These are phyloP conservation scores for Botryotinia globosa DNA, from an alignment of 2,329 filamentous ascomycete species.

Conservation along the genomic window DNA sequence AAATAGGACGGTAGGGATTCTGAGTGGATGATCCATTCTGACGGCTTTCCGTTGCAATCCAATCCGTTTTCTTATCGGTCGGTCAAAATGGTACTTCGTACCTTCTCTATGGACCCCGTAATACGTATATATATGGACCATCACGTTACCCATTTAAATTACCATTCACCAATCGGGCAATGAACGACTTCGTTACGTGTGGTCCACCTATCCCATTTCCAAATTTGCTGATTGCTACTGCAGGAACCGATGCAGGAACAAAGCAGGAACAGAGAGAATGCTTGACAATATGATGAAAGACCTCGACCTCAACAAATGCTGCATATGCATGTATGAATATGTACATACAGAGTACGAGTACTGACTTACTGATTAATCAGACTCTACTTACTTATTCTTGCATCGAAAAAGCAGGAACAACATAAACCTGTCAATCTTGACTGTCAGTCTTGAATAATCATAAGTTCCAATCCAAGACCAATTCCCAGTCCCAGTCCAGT, in stretches of 20 bases:
- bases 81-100: not conserved
- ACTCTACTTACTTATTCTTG: not conserved
- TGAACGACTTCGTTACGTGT: constrained; percentile 7
- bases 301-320: constrained; percentile 4
- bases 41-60: not conserved
- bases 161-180: constrained; percentile 23
- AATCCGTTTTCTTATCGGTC: constrained; percentile 17
- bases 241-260: constrained; percentile 38
- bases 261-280: constrained; percentile 31
- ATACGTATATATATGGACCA: not conserved
- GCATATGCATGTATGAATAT: constrained; percentile 18
- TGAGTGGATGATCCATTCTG: constrained; percentile 12
- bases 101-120: not conserved
- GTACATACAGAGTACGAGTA: too few species aligned
- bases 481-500: not conserved
- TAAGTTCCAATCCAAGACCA: not conserved
- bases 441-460: not conserved
- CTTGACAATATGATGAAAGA: constrained; percentile 2
- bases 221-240: constrained; percentile 25
- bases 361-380: not conserved
- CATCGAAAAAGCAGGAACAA: constrained; percentile 13
- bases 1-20: constrained; percentile 1
- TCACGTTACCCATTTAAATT: not conserved
- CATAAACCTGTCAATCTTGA: constrained; percentile 3
- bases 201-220: not conserved